Conservation (phyloP, 2,329 filamentous ascomycete genomes). For the Exophiala sideris region DNA sequence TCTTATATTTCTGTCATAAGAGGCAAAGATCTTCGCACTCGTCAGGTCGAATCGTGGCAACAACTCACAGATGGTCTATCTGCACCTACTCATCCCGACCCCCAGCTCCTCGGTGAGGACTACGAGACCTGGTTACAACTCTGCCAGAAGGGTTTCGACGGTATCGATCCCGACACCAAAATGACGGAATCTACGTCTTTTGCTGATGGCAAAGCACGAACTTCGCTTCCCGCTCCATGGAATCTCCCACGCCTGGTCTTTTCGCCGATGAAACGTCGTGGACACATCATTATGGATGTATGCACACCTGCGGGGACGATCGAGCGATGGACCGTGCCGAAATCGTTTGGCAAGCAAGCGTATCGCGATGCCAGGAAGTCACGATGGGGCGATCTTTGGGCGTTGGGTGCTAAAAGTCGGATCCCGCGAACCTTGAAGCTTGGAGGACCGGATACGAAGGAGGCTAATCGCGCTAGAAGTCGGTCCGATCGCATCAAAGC, state of each 20-base stretch:
- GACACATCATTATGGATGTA: conserved; percentile 84
- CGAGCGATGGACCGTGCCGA: conserved; percentile 90
- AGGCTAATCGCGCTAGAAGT: conserved; percentile 13
- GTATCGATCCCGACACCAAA: conserved; percentile 15
- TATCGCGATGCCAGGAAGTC: conserved; percentile 92
- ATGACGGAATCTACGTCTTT: conserved; percentile 17
- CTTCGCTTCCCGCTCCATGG: conserved; percentile 32
- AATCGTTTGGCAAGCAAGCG: conserved; percentile 73
- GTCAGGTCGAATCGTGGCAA: conserved; percentile 21
- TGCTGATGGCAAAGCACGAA: conserved; percentile 43
- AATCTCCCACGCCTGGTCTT: conserved; percentile 72
- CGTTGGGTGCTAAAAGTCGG: conserved; percentile 85
- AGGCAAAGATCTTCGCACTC: conserved; percentile 59
- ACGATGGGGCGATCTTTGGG: conserved; percentile 92
- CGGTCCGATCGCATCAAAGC: conserved; percentile 12
- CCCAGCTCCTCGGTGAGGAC: conserved; percentile 8
- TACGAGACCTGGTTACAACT: conserved; percentile 14
- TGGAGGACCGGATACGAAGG: conserved; percentile 19
- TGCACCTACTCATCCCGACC: conserved; percentile 11
- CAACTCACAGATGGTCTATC: conserved; percentile 21
- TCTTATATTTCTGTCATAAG: conserved; percentile 84
- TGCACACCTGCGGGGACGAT: conserved; percentile 83
- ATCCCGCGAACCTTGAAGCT: conserved; percentile 56
- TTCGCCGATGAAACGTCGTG: conserved; percentile 78
- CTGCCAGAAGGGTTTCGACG: conserved; percentile 18